phyloP scores from a whole-genome alignment of 2,329 filamentous ascomycete genomes.

The Furcasterigmium furcatum region DNA sequence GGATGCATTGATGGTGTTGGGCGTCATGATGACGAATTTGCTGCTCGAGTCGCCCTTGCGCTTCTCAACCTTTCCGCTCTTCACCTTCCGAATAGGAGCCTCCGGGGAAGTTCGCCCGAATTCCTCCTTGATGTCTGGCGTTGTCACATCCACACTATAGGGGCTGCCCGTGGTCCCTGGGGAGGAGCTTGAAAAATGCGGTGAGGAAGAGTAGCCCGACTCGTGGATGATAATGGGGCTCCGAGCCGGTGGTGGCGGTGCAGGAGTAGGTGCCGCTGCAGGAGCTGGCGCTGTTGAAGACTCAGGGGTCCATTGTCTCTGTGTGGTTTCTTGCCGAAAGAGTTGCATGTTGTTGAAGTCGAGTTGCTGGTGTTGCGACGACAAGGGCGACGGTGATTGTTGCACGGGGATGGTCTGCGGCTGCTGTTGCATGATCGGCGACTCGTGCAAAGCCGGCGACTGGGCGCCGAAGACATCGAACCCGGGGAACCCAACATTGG shows the following conservation, averaged over 20 bases:
- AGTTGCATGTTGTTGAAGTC: conserved; percentile 34
- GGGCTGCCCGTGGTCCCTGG: too few relatives aligned
- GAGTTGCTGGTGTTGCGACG: conserved; percentile 21
- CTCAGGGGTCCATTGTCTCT: conserved; percentile 22
- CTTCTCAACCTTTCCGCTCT: conserved; percentile 41
- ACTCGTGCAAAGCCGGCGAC: background rate
- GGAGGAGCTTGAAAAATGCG: conserved; percentile 20
- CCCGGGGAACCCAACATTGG: conserved; percentile 18
- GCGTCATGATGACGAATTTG: conserved; percentile 54
- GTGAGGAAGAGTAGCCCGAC: conserved; percentile 26
- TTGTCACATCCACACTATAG: conserved; percentile 12
- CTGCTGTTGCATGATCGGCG: background rate
- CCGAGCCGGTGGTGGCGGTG: background rate
- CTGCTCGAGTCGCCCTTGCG: conserved; percentile 30
- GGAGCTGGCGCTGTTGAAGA: conserved; percentile 23
- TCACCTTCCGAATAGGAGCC: conserved; percentile 37
- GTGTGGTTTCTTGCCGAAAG: conserved; percentile 40
- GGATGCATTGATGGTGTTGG: conserved; percentile 48
- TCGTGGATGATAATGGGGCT: conserved; percentile 31
- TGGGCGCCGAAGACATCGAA: conserved; percentile 21
- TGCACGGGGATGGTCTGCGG: background rate
- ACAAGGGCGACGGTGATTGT: background rate
- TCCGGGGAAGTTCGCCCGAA: conserved; percentile 21
- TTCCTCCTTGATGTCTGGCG: conserved; percentile 22
- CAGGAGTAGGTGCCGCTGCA: conserved; percentile 9